Percentiles rank a stretch among this genome's conserved stretches.
Conservation (phyloP, 306 rosid species). For the Fagus crenata region DNA sequence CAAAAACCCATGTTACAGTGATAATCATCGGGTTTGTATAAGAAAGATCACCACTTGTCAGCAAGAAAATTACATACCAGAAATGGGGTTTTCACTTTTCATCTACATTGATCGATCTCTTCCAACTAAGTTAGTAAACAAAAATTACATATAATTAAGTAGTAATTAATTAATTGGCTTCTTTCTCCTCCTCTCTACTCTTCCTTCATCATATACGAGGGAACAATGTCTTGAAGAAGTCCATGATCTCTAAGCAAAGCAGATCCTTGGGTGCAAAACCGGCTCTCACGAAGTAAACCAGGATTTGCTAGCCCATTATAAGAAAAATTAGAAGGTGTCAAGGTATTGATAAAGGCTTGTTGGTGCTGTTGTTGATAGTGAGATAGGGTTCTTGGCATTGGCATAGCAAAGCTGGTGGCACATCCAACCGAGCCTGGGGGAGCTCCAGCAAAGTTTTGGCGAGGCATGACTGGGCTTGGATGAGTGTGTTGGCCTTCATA, state of each 20-base stretch:
- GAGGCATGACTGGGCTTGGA: slow-evolving; percentile 67
- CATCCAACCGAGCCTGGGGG: slow-evolving; percentile 19
- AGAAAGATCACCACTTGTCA: slow-evolving; percentile 41
- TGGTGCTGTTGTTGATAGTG: slow-evolving; percentile 35
- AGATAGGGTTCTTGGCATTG: slow-evolving; percentile 32
- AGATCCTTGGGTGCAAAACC: slow-evolving; percentile 46
- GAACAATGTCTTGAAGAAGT: slow-evolving; percentile 73
- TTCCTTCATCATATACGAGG: slow-evolving; percentile 62
- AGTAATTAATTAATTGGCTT: not conserved
- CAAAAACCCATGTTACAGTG: slow-evolving; percentile 27
- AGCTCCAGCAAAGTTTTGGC: slow-evolving; percentile 40
- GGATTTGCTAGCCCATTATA: slow-evolving; percentile 20
- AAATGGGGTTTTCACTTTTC: slow-evolving; percentile 19
- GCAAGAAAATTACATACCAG: slow-evolving; percentile 43
- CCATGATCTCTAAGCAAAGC: slow-evolving; percentile 49
- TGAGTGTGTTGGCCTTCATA: slow-evolving; percentile 94
- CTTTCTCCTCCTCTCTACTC: slow-evolving; percentile 23
- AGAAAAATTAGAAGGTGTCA: slow-evolving; percentile 38
- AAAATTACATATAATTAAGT: slow-evolving; percentile 28
- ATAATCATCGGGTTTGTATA: slow-evolving; percentile 37
- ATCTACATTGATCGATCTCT: slow-evolving; percentile 16
- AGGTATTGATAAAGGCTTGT: slow-evolving; percentile 30
- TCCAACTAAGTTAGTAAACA: slow-evolving; percentile 40
- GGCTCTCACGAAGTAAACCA: slow-evolving; percentile 42
- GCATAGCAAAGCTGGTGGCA: slow-evolving; percentile 30